These are phyloP conservation scores for Kondoa malvinella DNA, from an alignment of 768 basidiomycete species.

Conservation along the genomic window DNA sequence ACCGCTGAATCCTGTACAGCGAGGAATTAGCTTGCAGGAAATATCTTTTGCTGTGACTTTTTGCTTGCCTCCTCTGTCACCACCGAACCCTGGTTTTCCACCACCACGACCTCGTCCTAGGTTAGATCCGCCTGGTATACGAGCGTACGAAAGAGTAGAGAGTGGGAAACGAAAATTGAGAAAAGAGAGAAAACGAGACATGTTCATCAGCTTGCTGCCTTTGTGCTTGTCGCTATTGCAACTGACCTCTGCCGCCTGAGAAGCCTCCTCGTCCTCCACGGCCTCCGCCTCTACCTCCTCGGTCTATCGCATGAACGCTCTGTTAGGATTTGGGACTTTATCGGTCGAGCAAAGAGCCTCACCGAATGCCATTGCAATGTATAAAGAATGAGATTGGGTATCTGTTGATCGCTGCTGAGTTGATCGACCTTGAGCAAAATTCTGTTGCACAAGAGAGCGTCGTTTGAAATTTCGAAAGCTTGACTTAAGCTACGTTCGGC, in stretches of 20 bases:
- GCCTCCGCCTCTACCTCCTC: constrained; percentile 13
- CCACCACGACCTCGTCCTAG: constrained; percentile 15
- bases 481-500: too few relatives aligned
- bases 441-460: background rate
- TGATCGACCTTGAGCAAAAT: background rate
- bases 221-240: background rate
- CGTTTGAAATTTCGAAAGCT: too few relatives aligned
- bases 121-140: background rate
- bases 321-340: background rate
- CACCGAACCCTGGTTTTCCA: constrained; percentile 9
- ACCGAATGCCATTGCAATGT: background rate
- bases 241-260: constrained; percentile 15
- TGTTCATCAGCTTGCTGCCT: background rate
- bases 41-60: constrained; percentile 34
- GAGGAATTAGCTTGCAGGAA: constrained; percentile 31
- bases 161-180: background rate
- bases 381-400: background rate
- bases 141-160: background rate
- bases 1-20: constrained; percentile 26
- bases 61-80: constrained; percentile 20
- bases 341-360: background rate
- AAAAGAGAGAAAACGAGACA: background rate
- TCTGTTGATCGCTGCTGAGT: background rate
- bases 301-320: background rate
- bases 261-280: constrained; percentile 9